A percentile compares a stretch with the other conserved stretches of the same genome.
Evolutionary conservation across 768 basidiomycete species (phyloP).

Genomic region (Candolleomyces efflorescens): DNA sequence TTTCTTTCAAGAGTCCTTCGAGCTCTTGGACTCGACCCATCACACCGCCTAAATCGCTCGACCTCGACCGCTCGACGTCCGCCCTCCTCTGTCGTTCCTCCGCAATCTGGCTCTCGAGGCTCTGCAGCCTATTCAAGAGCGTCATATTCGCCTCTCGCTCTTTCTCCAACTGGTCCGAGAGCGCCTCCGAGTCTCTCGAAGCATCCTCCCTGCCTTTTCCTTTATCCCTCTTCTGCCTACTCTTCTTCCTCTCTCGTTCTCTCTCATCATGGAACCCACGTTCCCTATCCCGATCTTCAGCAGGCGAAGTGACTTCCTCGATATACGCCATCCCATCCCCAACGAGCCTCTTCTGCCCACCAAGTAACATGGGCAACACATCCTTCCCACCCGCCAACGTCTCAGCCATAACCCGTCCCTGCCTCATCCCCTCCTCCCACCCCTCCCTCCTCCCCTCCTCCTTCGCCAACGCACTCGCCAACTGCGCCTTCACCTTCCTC

Average conservation of each 20-base stretch:
- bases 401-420: background rate
- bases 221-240: background rate
- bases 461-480: background rate
- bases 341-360: background rate
- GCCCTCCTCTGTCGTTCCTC: background rate
- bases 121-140: background rate
- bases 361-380: too few species aligned
- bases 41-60: background rate
- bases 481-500: constrained; percentile 6
- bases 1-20: background rate
- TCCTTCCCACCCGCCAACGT: background rate
- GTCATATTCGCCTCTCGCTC: background rate
- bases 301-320: background rate
- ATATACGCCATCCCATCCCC: constrained; percentile 1
- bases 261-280: background rate
- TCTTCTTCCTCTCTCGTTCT: background rate
- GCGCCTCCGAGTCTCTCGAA: background rate
- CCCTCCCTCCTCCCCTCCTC: constrained; percentile 9
- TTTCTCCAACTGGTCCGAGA: background rate
- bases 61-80: background rate
- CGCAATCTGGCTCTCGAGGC: background rate
- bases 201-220: background rate
- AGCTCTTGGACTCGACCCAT: background rate
- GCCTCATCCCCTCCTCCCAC: constrained; percentile 7
- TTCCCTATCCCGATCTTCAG: background rate